Base-by-base conservation (phyloP, 306 rosid species). In the Hylodesmum podocarpum region DNA sequence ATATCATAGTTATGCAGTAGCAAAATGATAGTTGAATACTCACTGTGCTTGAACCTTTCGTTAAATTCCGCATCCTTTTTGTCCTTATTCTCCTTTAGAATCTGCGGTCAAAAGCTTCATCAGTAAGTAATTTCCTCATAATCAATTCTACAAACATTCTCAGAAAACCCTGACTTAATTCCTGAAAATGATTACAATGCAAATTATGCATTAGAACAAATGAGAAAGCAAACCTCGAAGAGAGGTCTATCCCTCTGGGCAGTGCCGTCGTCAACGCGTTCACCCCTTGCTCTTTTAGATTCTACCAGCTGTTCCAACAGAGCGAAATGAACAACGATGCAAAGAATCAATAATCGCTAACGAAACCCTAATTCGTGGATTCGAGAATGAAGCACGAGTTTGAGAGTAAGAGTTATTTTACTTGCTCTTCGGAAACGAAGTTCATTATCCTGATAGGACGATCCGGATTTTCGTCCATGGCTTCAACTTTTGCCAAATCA, bases 1-100 rank as follows among this genome's bases (percentile, higher is more conserved):
- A 15, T 46, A 22, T 14, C 49, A 61, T 13, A 47, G 27, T 33
- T 63, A 29, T 53, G 21, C 12, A n/a, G n/a, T n/a, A 10, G 79
- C 43, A 31, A 11, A 68, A 54, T 78, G 66, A 44, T 24, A 27
- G 81, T 78, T 47, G 64, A 65, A 74, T 57, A 88, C 97, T 84
- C 79, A 94, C 98, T 90, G 76, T 95, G 98, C 89, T 95, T 95
- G 78, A 95, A 95, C 34, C 97, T 88, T 74, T 95, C 98, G 68
- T 84, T 92, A 73, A 95, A 95, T 78, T 95, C 97, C 0, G 97
- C 95, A 76, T 94, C 98, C 64, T 71, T 76, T 87, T 89, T 91
- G 85, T 94, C 98, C 83, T 92, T 94, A 31, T 94, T 91, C 73
- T 94, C 97, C 88, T 88, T 92, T 13, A 91, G 81, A 83, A 93